phyloP scores from a whole-genome alignment of 164 flowering plant genomes.

The Dillenia suffruticosa region DNA sequence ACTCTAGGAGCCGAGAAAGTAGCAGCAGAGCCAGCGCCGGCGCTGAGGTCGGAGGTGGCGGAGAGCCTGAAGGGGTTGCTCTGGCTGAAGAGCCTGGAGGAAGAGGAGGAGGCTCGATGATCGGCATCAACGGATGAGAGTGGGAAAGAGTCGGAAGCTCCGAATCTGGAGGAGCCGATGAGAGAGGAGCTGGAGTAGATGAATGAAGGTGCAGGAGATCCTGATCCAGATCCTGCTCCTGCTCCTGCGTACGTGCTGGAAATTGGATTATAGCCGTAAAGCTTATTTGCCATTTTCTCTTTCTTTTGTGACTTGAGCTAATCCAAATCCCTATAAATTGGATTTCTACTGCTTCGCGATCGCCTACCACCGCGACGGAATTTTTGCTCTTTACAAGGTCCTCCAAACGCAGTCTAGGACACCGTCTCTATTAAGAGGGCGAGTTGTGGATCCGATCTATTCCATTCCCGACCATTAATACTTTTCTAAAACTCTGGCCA shows the following conservation, averaged over 20 bases:
- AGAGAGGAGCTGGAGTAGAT: slow-evolving; percentile 18
- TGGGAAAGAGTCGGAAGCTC: slow-evolving; percentile 8
- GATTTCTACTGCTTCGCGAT: too few species aligned
- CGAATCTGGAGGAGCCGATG: slow-evolving; percentile 16
- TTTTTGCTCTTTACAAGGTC: too few species aligned
- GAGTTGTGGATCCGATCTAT: too few species aligned
- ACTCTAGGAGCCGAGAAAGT: slow-evolving; percentile 1
- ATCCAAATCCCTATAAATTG: slow-evolving; percentile 1
- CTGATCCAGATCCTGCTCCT: slow-evolving; percentile 4
- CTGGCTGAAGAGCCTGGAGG: slow-evolving; percentile 9
- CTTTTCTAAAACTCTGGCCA: too few species aligned
- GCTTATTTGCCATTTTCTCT: slow-evolving; percentile 32
- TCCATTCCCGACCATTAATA: too few species aligned
- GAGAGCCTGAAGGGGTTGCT: slow-evolving; percentile 14
- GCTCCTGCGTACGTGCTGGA: slow-evolving; percentile 19
- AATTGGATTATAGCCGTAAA: slow-evolving; percentile 22
- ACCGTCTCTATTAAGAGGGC: too few species aligned
- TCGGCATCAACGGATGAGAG: slow-evolving; percentile 3
- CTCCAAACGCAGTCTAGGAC: too few species aligned
- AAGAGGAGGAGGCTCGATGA: slow-evolving; percentile 8
- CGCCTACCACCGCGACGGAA: too few species aligned
- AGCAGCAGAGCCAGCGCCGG: slow-evolving; percentile 4
- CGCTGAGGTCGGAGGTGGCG: slow-evolving; percentile 5
- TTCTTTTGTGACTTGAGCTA: too few species aligned
- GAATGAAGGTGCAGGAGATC: slow-evolving; percentile 10